These are phyloP conservation scores for Leccinum broughii DNA, from an alignment of 768 basidiomycete genomes.

Conservation along the genomic window DNA sequence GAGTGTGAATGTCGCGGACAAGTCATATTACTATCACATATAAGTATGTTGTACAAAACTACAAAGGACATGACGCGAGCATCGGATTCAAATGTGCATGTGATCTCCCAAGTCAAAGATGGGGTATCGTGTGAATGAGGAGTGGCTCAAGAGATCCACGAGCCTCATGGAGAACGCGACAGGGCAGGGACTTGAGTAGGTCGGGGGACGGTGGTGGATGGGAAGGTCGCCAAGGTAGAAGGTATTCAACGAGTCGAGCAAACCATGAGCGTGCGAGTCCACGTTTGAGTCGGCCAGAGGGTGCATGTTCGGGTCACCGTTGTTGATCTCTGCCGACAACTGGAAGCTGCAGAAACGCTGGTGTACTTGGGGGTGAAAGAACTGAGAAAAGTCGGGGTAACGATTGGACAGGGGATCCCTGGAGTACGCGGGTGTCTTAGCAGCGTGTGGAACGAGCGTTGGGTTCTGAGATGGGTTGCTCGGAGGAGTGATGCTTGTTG, in stretches of 20 bases:
- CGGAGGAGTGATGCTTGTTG: constrained; percentile 3
- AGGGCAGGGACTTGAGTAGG: constrained; percentile 15
- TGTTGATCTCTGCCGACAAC: background rate
- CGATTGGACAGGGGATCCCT: constrained; percentile 33
- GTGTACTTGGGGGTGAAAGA: constrained; percentile 24
- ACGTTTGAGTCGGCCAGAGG: background rate
- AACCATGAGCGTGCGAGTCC: background rate
- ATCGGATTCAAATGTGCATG: background rate
- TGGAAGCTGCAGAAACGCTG: constrained; percentile 9
- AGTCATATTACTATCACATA: constrained; percentile 4
- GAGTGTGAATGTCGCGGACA: background rate
- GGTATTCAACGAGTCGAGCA: background rate
- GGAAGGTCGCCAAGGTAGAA: background rate
- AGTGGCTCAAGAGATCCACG: constrained; percentile 13
- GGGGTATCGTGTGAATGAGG: background rate
- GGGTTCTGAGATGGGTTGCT: background rate
- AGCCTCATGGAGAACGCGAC: constrained; percentile 24
- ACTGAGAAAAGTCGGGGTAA: constrained; percentile 36
- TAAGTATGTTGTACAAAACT: constrained; percentile 12
- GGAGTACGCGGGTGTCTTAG: constrained; percentile 22
- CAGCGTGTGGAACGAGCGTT: background rate
- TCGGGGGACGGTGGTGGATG: background rate
- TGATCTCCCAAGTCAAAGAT: background rate
- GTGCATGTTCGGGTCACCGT: background rate
- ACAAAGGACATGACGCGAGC: background rate